Conservation (phyloP, 1,139 yeast genomes). For the Saccharomycopsis hybrid region DNA sequence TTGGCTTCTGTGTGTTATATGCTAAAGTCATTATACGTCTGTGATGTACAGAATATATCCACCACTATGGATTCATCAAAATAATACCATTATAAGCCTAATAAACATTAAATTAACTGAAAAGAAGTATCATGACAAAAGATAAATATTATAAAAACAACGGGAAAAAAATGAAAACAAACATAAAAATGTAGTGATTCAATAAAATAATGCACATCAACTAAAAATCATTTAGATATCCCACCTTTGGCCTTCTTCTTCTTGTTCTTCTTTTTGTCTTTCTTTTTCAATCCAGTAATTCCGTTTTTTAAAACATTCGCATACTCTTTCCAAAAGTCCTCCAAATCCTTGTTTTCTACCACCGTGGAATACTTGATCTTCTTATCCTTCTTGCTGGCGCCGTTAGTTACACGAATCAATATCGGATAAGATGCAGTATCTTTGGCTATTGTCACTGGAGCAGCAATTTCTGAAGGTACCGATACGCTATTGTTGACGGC, state of each 20-base stretch:
- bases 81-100: too few species aligned
- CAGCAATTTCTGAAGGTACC: not conserved
- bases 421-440: constrained; percentile 38
- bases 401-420: constrained; percentile 55
- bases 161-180: too few species aligned
- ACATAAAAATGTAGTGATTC: not conserved
- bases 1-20: too few species aligned
- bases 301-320: constrained; percentile 57
- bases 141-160: constrained; percentile 1
- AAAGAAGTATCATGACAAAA: too few species aligned
- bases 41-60: too few species aligned
- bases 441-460: not conserved
- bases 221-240: constrained; percentile 1
- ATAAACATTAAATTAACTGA: too few species aligned
- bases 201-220: not conserved
- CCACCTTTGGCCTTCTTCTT: constrained; percentile 29
- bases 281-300: constrained; percentile 52
- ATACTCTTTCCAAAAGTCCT: constrained; percentile 65
- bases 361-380: constrained; percentile 58
- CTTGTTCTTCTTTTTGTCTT: constrained; percentile 56
- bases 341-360: constrained; percentile 50
- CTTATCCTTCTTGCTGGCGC: constrained; percentile 37
- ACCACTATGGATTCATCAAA: too few species aligned
- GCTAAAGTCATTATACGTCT: too few species aligned
- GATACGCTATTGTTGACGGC: not conserved